Conservation (phyloP, 192 early-diverging fungal genomes). For the Rhizophagus prolifer region DNA sequence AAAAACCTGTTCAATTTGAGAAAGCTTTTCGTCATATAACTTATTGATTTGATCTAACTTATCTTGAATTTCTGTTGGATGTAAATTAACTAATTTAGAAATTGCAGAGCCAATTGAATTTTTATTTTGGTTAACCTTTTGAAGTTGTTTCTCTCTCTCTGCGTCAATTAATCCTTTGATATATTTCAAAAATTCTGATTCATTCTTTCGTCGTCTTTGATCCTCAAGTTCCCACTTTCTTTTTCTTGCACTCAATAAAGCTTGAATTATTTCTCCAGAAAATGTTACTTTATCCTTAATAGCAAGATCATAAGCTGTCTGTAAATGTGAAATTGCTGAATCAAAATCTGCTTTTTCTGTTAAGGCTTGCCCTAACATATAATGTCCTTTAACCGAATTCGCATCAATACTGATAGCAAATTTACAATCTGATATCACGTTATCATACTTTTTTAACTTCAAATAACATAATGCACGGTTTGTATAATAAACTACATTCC, state of each 20-base stretch:
- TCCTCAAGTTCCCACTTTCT: conserved; percentile 71
- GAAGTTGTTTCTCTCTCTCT: conserved; percentile 49
- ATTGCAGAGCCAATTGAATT: not conserved
- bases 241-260: conserved; percentile 63
- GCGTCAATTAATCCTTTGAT: conserved; percentile 57
- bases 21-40: conserved; percentile 41
- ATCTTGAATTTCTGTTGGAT: not conserved
- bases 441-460: conserved; percentile 56
- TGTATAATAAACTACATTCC: conserved; percentile 71
- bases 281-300: conserved; percentile 59
- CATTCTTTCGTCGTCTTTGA: conserved; percentile 47
- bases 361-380: conserved; percentile 58
- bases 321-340: conserved; percentile 18
- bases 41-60: conserved; percentile 22
- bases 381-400: conserved; percentile 69
- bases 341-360: conserved; percentile 46
- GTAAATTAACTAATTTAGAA: conserved; percentile 6
- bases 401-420: conserved; percentile 66
- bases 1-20: conserved; percentile 50
- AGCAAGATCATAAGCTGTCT: conserved; percentile 56
- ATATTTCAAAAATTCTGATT: conserved; percentile 64
- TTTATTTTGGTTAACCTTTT: conserved; percentile 31
- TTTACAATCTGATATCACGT: conserved; percentile 63
- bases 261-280: conserved; percentile 61
- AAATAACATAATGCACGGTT: conserved; percentile 79